These are phyloP conservation scores for Alternaria gaisen DNA, from an alignment of 2,329 filamentous ascomycete genomes.

Conservation along the genomic window DNA sequence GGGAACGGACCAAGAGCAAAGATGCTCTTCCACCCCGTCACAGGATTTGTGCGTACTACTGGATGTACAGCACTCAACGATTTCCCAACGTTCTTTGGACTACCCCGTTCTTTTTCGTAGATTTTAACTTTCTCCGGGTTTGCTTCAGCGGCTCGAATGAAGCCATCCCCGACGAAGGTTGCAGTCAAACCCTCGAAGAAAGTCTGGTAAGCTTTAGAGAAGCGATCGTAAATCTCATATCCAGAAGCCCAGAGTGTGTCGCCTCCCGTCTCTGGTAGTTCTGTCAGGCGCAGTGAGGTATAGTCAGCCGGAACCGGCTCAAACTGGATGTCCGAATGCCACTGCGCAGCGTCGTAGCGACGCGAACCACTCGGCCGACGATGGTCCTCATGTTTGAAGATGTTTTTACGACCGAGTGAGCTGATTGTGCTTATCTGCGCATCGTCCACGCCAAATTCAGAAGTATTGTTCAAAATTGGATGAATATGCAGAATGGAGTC, in stretches of 20 bases:
- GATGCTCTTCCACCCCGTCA: conserved; percentile 49
- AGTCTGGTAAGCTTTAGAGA: conserved; percentile 32
- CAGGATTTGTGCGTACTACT: conserved; percentile 42
- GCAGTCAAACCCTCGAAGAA: conserved; percentile 39
- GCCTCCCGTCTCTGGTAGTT: conserved; percentile 31
- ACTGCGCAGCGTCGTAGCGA: conserved; percentile 21
- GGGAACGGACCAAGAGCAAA: conserved; percentile 35
- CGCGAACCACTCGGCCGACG: conserved; percentile 52
- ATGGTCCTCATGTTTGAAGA: conserved; percentile 23
- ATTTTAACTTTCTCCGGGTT: background rate
- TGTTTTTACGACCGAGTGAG: conserved; percentile 41
- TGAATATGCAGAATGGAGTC: background rate
- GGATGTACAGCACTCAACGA: conserved; percentile 37
- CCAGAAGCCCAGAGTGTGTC: conserved; percentile 56
- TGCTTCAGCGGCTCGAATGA: conserved; percentile 18
- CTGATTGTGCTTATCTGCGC: conserved; percentile 50
- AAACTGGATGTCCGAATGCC: conserved; percentile 71
- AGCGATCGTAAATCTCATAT: conserved; percentile 51
- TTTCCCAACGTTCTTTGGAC: conserved; percentile 28
- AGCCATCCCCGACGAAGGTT: conserved; percentile 33
- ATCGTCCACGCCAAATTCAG: conserved; percentile 41
- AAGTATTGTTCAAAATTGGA: conserved; percentile 28
- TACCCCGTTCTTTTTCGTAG: conserved; percentile 22
- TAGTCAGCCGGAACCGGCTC: conserved; percentile 72
- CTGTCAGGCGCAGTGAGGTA: conserved; percentile 63